Conservation (phyloP, 2,329 filamentous ascomycete species). For the Parastagonospora nodorum region DNA sequence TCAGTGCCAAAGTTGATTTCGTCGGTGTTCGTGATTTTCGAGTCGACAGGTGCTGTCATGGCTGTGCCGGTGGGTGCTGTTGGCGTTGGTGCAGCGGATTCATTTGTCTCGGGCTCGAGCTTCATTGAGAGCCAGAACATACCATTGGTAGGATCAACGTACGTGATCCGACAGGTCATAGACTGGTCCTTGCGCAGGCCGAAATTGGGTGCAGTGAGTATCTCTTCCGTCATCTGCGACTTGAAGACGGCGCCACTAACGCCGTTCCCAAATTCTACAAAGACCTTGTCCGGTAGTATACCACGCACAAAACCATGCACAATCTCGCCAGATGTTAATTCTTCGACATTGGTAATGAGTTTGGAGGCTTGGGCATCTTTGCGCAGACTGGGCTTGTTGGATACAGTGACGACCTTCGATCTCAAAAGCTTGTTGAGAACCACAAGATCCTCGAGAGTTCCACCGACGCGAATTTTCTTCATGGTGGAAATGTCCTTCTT, state of each 20-base stretch:
- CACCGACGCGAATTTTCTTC: conserved; percentile 82
- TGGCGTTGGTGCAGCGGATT: conserved; percentile 32
- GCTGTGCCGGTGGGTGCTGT: conserved; percentile 42
- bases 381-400: conserved; percentile 82
- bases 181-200: conserved; percentile 79
- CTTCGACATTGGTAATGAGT: conserved; percentile 72
- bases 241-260: conserved; percentile 81
- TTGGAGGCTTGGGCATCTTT: conserved; percentile 73
- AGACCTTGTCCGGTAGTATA: conserved; percentile 78
- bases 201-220: conserved; percentile 71
- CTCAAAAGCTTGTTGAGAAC: conserved; percentile 84
- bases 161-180: conserved; percentile 72
- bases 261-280: conserved; percentile 83
- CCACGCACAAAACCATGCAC: conserved; percentile 84
- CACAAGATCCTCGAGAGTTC: conserved; percentile 79
- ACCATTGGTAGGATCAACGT: conserved; percentile 70
- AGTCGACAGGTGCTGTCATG: conserved; percentile 68
- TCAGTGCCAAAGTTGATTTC: conserved; percentile 76
- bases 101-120: conserved; percentile 51
- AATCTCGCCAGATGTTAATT: conserved; percentile 70
- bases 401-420: conserved; percentile 75
- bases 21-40: conserved; percentile 65
- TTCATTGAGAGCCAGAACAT: conserved; percentile 72
- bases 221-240: conserved; percentile 74
- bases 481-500: conserved; percentile 78